These are phyloP conservation scores for Epichloe typhina DNA, from an alignment of 2,329 filamentous ascomycete genomes.

Conservation along the genomic window DNA sequence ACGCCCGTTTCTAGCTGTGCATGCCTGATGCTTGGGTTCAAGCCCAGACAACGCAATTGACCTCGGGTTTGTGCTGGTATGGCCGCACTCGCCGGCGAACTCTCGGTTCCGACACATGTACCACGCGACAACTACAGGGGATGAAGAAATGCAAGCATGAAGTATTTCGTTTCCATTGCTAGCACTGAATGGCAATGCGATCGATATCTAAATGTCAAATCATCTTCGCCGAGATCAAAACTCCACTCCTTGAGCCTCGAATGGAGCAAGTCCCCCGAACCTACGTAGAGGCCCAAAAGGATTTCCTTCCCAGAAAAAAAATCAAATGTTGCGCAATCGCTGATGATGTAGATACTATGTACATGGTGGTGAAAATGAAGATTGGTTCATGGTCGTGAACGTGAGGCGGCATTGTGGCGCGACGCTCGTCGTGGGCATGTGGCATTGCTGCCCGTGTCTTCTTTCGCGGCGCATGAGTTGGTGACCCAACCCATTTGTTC, in stretches of 20 bases:
- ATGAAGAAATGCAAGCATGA: neutral
- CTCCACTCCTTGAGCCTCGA: neutral
- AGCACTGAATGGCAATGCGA: neutral
- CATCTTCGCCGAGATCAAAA: neutral
- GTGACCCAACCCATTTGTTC: neutral
- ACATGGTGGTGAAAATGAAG: neutral
- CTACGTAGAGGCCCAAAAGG: neutral
- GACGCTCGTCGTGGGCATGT: neutral
- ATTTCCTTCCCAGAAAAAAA: neutral
- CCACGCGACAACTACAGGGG: neutral
- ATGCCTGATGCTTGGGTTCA: neutral
- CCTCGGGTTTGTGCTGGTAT: too few species aligned
- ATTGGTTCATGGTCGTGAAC: neutral
- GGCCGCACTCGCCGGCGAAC: too few species aligned
- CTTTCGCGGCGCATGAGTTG: neutral
- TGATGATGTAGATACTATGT: conserved; percentile 2
- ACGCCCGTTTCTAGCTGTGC: neutral
- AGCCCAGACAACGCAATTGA: neutral
- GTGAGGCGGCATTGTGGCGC: neutral
- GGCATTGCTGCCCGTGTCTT: conserved; percentile 2
- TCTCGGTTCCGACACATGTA: neutral
- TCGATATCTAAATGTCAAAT: neutral
- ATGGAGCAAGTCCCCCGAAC: neutral
- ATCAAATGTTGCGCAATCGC: conserved; percentile 1
- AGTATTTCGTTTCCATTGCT: neutral